A percentile compares a stretch with the other conserved stretches of the same genome.
Evolutionary conservation across 2,329 filamentous ascomycete genomes (phyloP).

Genomic region (Colletotrichum sp.): DNA sequence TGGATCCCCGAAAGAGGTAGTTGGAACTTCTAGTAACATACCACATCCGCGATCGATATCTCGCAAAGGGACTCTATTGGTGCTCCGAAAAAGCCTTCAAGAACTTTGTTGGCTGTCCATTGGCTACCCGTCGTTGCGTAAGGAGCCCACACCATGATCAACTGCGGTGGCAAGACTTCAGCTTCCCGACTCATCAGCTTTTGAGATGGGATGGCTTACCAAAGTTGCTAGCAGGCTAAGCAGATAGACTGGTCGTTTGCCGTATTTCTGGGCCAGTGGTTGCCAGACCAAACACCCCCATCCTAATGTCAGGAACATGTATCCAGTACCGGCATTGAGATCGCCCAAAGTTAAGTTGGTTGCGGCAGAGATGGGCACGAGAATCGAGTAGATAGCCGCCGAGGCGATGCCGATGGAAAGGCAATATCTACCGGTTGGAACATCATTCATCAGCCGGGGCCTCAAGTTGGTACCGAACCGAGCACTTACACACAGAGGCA

Average conservation of each 20-base stretch:
- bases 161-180: neutral
- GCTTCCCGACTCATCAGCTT: neutral
- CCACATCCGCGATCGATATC: slow-evolving; percentile 31
- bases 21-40: neutral
- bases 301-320: slow-evolving; percentile 56
- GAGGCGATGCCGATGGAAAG: slow-evolving; percentile 27
- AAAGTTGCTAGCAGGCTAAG: neutral
- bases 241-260: slow-evolving; percentile 54
- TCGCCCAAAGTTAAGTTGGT: slow-evolving; percentile 47
- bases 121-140: slow-evolving; percentile 24
- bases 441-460: fast-evolving
- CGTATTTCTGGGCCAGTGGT: slow-evolving; percentile 56
- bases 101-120: slow-evolving; percentile 32
- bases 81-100: slow-evolving; percentile 30
- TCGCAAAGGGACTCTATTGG: slow-evolving; percentile 34
- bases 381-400: slow-evolving; percentile 34
- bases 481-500: slow-evolving; percentile 33
- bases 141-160: slow-evolving; percentile 38
- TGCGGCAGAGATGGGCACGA: slow-evolving; percentile 42
- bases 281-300: slow-evolving; percentile 59
- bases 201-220: neutral
- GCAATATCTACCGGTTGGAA: neutral
- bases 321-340: slow-evolving; percentile 55
- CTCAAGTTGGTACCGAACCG: neutral
- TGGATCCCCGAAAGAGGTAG: neutral